phyloP scores from a whole-genome alignment of 345 rosid genomes.

The Syzygium jambos region DNA sequence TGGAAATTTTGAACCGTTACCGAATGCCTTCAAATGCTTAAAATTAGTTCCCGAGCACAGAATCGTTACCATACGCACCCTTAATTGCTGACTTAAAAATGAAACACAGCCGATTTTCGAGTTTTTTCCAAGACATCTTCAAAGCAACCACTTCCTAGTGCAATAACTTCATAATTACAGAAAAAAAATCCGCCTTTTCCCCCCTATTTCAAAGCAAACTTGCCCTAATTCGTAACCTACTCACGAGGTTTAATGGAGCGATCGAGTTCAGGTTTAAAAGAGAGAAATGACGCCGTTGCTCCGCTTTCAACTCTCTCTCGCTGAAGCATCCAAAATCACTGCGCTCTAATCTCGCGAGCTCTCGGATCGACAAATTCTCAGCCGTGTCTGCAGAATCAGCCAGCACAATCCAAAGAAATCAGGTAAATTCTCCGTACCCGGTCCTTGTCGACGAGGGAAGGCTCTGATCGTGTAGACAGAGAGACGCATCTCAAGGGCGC shows the following conservation, averaged over 20 bases:
- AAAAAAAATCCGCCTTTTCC: background rate
- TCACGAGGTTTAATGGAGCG: background rate
- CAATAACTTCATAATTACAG: background rate
- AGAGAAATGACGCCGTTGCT: too few species aligned
- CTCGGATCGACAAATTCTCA: background rate
- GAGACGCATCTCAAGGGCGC: too few species aligned
- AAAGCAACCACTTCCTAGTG: background rate
- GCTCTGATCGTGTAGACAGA: background rate
- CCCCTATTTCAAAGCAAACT: background rate
- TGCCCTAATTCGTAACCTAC: rapidly evolving
- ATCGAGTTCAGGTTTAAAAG: background rate
- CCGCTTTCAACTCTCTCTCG: background rate
- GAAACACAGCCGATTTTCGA: background rate
- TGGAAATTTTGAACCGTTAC: too few species aligned
- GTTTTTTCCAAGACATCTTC: background rate
- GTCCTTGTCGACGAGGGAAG: background rate
- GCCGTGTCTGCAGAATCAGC: slow-evolving; percentile 77
- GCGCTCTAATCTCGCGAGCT: background rate
- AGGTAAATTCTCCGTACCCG: slow-evolving; percentile 17
- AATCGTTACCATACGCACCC: too few species aligned
- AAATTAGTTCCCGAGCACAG: too few species aligned
- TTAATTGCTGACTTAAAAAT: background rate
- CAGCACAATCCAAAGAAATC: slow-evolving; percentile 42
- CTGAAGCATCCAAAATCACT: background rate
- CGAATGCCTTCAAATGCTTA: too few species aligned